Base-by-base conservation (phyloP, 1,284 basidiomycete species). In the Phlebopus sp. region DNA sequence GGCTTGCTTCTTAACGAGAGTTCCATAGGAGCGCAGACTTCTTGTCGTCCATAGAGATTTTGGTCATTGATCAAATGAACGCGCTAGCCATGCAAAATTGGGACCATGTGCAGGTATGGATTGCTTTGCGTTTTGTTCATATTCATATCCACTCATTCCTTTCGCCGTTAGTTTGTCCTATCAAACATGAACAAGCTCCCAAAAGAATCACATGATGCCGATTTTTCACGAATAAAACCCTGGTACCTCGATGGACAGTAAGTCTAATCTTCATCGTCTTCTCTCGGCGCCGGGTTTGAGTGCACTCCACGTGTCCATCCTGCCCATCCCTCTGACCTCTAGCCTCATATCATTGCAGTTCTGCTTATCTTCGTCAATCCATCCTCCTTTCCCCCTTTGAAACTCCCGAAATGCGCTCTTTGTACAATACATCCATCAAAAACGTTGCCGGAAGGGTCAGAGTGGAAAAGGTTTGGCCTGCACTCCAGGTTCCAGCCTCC, bases 31-130 rank as follows among this genome's bases (percentile, higher is more conserved):
- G 79, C 56, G 83, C 82, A 5, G 96, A 99, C 69, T 92, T 96
- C 65, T 74, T 99, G 43, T 91, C 91, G 2, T 96, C 92, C 3
- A 90, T 99, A 54, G 97, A 99, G 67, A 72, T 99, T 13, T 69
- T 92, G n/a, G 70, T 98, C n/a, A 77, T 90, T 8, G 97, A 99
- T 66, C 94, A 98, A 59, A 76, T 92, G 71, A 94, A 99, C 63
- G 86, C 90, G 2, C 79, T 99, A 63, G 79, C 84, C 6, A 99
- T 99, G 97, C 96, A 99, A 72, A 99, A 99, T 62, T 99, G 97
- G 97, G 94, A 98, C 44, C 96, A 99, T 64, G 78, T 96, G 14
- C 89, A 95, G 75, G 93, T 90, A 14, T 48, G 30, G 5, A 25
- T 2, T 2, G 17, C 41, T 41, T 19, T 14, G 14, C n/a, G 4